Evolutionary conservation across 495 filamentous ascomycete species (phyloP).

Genomic region (Tuber borchii): DNA sequence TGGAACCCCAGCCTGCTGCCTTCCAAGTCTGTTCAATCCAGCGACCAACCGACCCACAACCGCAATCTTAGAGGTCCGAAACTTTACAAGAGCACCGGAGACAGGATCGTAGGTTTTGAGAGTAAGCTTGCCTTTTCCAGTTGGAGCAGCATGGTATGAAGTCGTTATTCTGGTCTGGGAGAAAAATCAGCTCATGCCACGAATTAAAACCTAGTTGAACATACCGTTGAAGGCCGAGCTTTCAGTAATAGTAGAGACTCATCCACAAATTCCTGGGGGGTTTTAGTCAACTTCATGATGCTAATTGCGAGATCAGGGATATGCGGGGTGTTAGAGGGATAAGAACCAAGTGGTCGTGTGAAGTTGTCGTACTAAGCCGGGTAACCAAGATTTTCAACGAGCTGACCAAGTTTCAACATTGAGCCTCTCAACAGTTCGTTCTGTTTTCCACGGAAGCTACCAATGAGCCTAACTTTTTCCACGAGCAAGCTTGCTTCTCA

Average conservation of each 20-base stretch:
- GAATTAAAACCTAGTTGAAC: conserved; percentile 12
- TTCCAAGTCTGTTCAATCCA: conserved; percentile 47
- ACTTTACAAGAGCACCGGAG: conserved; percentile 78
- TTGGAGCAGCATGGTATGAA: conserved; percentile 35
- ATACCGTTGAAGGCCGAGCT: conserved; percentile 48
- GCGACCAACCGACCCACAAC: conserved; percentile 78
- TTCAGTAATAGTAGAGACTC: conserved; percentile 49
- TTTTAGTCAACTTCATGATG: conserved; percentile 50
- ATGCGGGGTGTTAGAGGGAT: neutral
- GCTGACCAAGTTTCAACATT: neutral
- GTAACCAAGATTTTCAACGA: neutral
- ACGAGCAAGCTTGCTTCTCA: neutral
- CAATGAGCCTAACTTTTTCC: neutral
- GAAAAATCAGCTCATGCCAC: conserved; percentile 11
- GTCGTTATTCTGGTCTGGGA: conserved; percentile 38
- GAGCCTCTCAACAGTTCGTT: conserved; percentile 19
- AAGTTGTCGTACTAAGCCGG: neutral
- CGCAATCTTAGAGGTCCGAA: conserved; percentile 80
- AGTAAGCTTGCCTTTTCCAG: conserved; percentile 58
- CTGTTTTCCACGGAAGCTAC: neutral
- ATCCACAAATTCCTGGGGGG: conserved; percentile 52
- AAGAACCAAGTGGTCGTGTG: conserved; percentile 5
- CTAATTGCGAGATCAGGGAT: neutral
- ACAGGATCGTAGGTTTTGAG: conserved; percentile 86
- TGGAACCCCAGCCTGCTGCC: conserved; percentile 28